Evolutionary conservation across 345 rosid species (phyloP), one percentile per base, ranked within the genome.

Genomic region (Chamaenerion angustifolium): DNA sequence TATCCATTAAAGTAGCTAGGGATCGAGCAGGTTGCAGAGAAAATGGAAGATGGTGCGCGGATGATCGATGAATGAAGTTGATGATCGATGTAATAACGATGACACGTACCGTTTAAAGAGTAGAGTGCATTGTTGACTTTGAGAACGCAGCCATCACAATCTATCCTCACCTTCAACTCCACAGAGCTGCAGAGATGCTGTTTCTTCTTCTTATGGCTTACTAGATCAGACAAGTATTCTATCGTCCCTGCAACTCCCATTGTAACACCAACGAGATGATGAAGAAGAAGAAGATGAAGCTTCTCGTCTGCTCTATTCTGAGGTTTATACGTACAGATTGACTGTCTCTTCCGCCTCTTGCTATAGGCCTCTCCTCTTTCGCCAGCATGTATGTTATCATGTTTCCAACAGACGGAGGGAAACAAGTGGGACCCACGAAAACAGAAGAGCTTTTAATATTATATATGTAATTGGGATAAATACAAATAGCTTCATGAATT

Each of bases 131-230:
- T 87, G 71, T 79, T 92, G 72, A 92, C 78, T 69, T 92, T 92
- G 49, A 84, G 96, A 63, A 78, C 98, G 62, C 98, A 92, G 48
- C 98, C 98, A 80, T 87, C 98, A 70, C 98, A 92, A 58, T 92
- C 98, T 95, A 92, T 92, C 58, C 85, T 80, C 49, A 92, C 83
- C 75, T 92, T 92, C 17, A 92, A 82, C 64, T 92, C 98, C 15
- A 87, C 90, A 0, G 88, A 31, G 37, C 4, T 84, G 59, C 84
- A 96, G 45, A 75, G 56, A 40, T 75, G 95, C 68, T 78, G 80
- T 79, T 47, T 63, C 76, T 19, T 66, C 81, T 75, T 70, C 63
- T 65, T 74, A 60, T 73, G 63, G 16, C 78, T 73, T 45, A 62
- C 77, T 68, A 92, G 59, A 61, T 84, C 82, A 58, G 95, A 92